Conservation (phyloP, 495 filamentous ascomycete genomes). For the Aspergillus cavernicola region DNA sequence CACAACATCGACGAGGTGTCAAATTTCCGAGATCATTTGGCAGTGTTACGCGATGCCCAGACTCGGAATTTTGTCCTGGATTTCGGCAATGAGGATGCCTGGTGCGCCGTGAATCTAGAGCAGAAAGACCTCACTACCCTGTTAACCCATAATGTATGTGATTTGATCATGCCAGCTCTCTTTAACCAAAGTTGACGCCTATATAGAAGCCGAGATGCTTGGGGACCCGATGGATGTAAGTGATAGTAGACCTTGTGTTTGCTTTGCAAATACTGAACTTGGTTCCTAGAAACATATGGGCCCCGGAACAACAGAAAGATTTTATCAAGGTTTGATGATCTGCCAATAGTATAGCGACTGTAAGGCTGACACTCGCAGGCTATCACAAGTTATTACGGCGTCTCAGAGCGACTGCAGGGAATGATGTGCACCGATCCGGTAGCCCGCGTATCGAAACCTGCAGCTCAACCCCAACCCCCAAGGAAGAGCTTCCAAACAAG, state of each 20-base stretch:
- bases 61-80: slow-evolving; percentile 68
- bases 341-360: background rate
- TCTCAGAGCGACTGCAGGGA: slow-evolving; percentile 63
- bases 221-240: slow-evolving; percentile 67
- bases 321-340: slow-evolving; percentile 40
- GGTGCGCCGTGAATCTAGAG: slow-evolving; percentile 57
- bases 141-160: slow-evolving; percentile 31
- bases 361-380: slow-evolving; percentile 17
- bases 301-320: slow-evolving; percentile 56
- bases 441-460: slow-evolving; percentile 19
- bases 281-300: slow-evolving; percentile 62
- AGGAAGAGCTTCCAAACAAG: slow-evolving; percentile 15
- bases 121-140: slow-evolving; percentile 39
- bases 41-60: slow-evolving; percentile 29
- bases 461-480: slow-evolving; percentile 6
- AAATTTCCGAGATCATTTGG: slow-evolving; percentile 41
- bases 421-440: slow-evolving; percentile 60
- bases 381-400: slow-evolving; percentile 54
- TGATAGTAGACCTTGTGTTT: background rate
- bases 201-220: slow-evolving; percentile 38
- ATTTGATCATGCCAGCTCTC: too few species aligned
- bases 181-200: background rate
- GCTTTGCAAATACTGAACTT: background rate
- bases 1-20: slow-evolving; percentile 51
- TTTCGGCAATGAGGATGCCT: slow-evolving; percentile 62